A percentile compares a stretch with the other conserved stretches of the same genome.
Evolutionary conservation across 164 flowering plant genomes (phyloP).

Genomic region (Umbilicus rupestris): DNA sequence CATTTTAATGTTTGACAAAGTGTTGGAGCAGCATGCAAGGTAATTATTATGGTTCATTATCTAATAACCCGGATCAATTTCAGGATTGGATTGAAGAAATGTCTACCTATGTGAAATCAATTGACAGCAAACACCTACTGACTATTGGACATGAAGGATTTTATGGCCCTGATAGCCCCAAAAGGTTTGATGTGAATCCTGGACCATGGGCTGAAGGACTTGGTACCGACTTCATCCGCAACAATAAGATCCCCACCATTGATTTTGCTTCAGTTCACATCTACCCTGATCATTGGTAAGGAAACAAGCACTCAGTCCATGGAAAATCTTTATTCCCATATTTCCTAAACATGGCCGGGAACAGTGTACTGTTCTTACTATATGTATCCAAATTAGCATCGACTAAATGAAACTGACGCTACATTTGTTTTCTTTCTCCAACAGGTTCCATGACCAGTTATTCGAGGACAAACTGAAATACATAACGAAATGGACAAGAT

Average conservation of each 20-base stretch:
- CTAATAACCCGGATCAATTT: constrained; percentile 14
- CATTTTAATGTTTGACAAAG: too few species aligned
- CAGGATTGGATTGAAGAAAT: constrained; percentile 95
- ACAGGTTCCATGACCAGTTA: constrained; percentile 37
- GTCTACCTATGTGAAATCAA: constrained; percentile 66
- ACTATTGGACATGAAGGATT: constrained; percentile 88
- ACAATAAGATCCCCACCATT: constrained; percentile 42
- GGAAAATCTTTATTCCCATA: background rate
- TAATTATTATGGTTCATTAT: background rate
- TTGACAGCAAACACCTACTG: constrained; percentile 70
- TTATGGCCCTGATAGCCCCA: constrained; percentile 65
- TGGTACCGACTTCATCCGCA: constrained; percentile 74
- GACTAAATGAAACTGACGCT: too few species aligned
- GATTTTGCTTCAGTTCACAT: constrained; percentile 88
- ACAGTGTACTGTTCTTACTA: too few species aligned
- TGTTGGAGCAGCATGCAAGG: too few species aligned
- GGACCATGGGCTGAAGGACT: constrained; percentile 58
- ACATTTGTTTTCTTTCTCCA: too few species aligned
- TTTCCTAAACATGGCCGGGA: background rate
- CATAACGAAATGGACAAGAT: constrained; percentile 48
- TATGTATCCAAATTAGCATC: too few species aligned
- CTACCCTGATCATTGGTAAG: constrained; percentile 89
- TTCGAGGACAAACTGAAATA: constrained; percentile 51
- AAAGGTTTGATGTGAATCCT: constrained; percentile 52
- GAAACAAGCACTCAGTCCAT: background rate